Conservation (phyloP, 2,329 filamentous ascomycete species). For the Xylaria arbuscula region DNA sequence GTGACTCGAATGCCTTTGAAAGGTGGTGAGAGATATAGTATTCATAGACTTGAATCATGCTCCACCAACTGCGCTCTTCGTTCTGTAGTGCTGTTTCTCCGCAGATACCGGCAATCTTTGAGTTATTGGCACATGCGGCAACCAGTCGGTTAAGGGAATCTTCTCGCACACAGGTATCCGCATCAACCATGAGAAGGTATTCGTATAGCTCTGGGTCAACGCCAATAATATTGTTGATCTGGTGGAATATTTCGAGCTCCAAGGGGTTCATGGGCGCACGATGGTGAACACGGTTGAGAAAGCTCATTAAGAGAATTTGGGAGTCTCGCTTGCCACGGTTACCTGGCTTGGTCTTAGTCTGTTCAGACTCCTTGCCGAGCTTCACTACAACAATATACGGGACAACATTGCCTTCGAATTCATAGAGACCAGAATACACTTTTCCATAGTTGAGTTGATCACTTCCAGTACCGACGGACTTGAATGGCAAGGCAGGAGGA, state of each 20-base stretch:
- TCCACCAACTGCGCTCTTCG: conserved; percentile 96
- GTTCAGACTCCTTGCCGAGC: conserved; percentile 96
- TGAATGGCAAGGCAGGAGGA: conserved; percentile 92
- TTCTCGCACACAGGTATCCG: conserved; percentile 92
- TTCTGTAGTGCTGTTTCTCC: conserved; percentile 97
- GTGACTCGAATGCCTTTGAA: conserved; percentile 95
- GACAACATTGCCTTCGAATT: conserved; percentile 96
- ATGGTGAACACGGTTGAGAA: conserved; percentile 97
- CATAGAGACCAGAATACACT: conserved; percentile 97
- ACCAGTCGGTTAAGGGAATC: conserved; percentile 94
- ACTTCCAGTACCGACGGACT: conserved; percentile 86
- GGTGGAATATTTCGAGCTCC: conserved; percentile 98
- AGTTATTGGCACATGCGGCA: conserved; percentile 90
- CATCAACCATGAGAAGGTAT: conserved; percentile 96
- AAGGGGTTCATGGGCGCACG: conserved; percentile 93
- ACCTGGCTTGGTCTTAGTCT: conserved; percentile 88
- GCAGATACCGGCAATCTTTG: conserved; percentile 96
- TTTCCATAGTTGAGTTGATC: conserved; percentile 98
- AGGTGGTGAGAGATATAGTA: conserved; percentile 99
- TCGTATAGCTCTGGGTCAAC: conserved; percentile 98
- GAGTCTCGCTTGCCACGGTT: conserved; percentile 99
- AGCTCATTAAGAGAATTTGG: conserved; percentile 94
- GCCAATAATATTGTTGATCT: conserved; percentile 99
- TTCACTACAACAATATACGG: conserved; percentile 97
- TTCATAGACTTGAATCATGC: conserved; percentile 99